Percentiles rank a stretch among this genome's conserved stretches.
These are phyloP conservation scores for Avena sativa DNA, from an alignment of 176 grass and related monocot genomes.

Conservation along the genomic window DNA sequence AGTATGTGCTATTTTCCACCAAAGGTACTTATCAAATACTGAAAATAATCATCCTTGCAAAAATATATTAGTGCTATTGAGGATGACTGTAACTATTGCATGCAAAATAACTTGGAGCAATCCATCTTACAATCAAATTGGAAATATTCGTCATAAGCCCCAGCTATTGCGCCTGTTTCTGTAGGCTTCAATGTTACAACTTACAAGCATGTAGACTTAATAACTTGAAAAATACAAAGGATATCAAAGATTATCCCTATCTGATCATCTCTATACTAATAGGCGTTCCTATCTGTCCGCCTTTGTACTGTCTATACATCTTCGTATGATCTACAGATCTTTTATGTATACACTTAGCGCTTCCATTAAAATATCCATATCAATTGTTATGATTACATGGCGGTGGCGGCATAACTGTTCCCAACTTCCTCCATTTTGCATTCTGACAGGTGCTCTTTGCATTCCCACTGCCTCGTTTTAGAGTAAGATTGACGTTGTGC, in stretches of 20 bases:
- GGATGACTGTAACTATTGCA: neutral
- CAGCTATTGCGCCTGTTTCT: neutral
- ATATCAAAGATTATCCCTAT: neutral
- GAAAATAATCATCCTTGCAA: conserved; percentile 4
- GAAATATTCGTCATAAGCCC: neutral
- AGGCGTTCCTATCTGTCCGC: neutral
- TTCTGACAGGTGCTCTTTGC: conserved; percentile 48
- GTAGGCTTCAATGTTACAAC: neutral
- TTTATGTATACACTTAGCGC: neutral
- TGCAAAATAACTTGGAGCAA: neutral
- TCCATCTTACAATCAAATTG: neutral
- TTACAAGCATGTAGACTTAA: neutral
- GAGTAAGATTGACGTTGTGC: conserved; percentile 47
- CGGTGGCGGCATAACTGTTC: conserved; percentile 52
- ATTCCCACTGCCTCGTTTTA: conserved; percentile 25
- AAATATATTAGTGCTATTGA: neutral
- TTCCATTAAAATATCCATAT: neutral
- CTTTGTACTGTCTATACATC: neutral
- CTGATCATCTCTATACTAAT: neutral
- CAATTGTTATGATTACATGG: conserved; percentile 46
- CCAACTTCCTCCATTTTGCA: conserved; percentile 43
- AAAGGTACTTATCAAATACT: neutral
- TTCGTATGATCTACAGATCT: neutral
- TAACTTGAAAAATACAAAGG: neutral
- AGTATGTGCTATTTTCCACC: neutral